Evolutionary conservation across 176 grass and related monocot species (phyloP).

Genomic region (Oryza officinalis): DNA sequence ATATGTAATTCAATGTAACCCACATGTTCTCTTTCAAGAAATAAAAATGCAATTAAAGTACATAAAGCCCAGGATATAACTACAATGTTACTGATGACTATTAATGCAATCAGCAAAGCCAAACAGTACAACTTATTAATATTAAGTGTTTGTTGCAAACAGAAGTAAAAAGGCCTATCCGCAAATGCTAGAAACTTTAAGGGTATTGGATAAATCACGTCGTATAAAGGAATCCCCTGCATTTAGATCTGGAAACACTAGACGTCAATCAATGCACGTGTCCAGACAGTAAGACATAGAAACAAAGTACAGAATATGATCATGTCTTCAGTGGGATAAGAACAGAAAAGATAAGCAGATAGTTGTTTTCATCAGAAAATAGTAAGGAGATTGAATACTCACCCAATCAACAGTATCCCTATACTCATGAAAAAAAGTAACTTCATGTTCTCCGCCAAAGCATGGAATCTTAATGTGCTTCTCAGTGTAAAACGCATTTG

Average conservation of each 20-base stretch:
- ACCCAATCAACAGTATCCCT: slow-evolving; percentile 95
- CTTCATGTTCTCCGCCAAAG: slow-evolving; percentile 78
- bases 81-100: slow-evolving; percentile 4
- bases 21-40: not conserved
- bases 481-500: slow-evolving; percentile 48
- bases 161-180: not conserved
- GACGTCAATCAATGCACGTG: not conserved
- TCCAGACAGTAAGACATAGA: slow-evolving; percentile 10
- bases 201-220: slow-evolving; percentile 9
- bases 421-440: slow-evolving; percentile 83
- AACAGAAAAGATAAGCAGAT: not conserved
- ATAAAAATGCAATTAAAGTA: not conserved
- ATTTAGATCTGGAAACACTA: not conserved
- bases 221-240: not conserved
- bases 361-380: slow-evolving; percentile 3
- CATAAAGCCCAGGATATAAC: not conserved
- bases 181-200: not conserved
- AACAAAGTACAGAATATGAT: not conserved
- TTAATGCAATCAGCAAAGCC: not conserved
- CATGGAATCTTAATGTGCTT: slow-evolving; percentile 71
- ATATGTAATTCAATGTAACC: not conserved
- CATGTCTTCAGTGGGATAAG: not conserved
- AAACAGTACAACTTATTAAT: not conserved
- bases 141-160: slow-evolving; percentile 20
- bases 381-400: slow-evolving; percentile 31